These are phyloP conservation scores for Saccharomyces hybrid DNA, from an alignment of 1,139 yeast genomes.

Conservation along the genomic window DNA sequence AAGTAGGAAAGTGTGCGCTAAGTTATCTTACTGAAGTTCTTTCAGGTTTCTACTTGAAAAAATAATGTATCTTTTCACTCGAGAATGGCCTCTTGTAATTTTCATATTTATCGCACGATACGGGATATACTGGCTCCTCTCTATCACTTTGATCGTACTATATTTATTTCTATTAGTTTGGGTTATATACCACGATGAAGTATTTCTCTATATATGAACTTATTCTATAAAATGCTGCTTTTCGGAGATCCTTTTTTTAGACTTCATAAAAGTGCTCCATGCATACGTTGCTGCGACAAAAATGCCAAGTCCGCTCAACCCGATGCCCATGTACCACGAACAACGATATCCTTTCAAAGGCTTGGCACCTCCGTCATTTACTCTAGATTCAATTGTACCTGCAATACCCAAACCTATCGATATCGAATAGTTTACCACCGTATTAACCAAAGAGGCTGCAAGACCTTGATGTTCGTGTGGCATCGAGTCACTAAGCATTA, in stretches of 20 bases:
- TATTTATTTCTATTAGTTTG: not conserved
- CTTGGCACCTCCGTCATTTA: not conserved
- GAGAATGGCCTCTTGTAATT: not conserved
- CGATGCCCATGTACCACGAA: not conserved
- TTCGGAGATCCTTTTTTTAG: not conserved
- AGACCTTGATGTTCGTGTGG: constrained; percentile 53
- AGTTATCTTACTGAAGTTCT: not conserved
- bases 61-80: not conserved
- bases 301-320: not conserved
- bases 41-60: not conserved
- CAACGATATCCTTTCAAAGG: not conserved
- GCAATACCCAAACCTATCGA: constrained; percentile 59
- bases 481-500: constrained; percentile 42
- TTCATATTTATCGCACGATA: not conserved
- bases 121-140: not conserved
- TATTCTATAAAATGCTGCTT: not conserved
- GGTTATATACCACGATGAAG: not conserved
- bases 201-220: not conserved
- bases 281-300: not conserved
- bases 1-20: not conserved
- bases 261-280: not conserved
- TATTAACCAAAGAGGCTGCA: constrained; percentile 56
- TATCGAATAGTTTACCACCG: constrained; percentile 55
- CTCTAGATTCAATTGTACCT: constrained; percentile 48
- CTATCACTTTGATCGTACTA: not conserved